These are phyloP conservation scores for Ocimum tenuiflorum DNA, from an alignment of 257 asterid genomes.

Conservation along the genomic window DNA sequence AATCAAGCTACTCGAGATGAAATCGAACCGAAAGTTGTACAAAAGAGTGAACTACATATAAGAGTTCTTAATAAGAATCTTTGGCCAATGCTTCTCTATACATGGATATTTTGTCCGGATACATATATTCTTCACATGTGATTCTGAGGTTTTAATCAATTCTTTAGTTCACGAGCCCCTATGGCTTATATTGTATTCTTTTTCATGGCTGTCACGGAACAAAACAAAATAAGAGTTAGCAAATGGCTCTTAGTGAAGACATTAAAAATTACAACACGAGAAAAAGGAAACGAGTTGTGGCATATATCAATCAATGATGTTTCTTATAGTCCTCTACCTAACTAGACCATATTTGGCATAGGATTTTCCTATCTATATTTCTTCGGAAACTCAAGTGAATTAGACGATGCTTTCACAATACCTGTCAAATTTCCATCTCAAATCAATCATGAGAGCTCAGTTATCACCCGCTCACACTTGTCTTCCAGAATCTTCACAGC, in stretches of 20 bases:
- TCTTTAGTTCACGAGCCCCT: conserved; percentile 9
- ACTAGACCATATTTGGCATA: too few relatives aligned
- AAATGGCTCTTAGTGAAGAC: neutral
- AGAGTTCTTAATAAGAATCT: neutral
- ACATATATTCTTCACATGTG: conserved; percentile 5
- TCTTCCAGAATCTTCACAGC: conserved; percentile 87
- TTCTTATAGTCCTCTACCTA: neutral
- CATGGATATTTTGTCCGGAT: neutral
- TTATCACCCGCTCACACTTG: conserved; percentile 69
- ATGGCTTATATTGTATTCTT: neutral
- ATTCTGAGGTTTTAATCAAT: neutral
- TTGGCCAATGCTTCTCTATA: neutral
- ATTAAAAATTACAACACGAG: neutral
- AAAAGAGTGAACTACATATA: too few relatives aligned
- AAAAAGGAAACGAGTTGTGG: neutral
- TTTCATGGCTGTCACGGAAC: conserved; percentile 3
- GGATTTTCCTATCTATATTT: too few relatives aligned
- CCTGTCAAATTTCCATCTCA: neutral
- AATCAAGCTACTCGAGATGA: neutral
- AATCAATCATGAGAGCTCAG: conserved; percentile 51
- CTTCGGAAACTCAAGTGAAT: neutral
- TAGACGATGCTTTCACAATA: neutral
- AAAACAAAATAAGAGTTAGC: neutral
- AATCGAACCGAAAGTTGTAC: neutral
- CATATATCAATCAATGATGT: neutral